Percentiles rank a stretch among this genome's conserved stretches.
These are phyloP conservation scores for Sporothrix sp. DNA, from an alignment of 2,329 filamentous ascomycete species.

Conservation along the genomic window DNA sequence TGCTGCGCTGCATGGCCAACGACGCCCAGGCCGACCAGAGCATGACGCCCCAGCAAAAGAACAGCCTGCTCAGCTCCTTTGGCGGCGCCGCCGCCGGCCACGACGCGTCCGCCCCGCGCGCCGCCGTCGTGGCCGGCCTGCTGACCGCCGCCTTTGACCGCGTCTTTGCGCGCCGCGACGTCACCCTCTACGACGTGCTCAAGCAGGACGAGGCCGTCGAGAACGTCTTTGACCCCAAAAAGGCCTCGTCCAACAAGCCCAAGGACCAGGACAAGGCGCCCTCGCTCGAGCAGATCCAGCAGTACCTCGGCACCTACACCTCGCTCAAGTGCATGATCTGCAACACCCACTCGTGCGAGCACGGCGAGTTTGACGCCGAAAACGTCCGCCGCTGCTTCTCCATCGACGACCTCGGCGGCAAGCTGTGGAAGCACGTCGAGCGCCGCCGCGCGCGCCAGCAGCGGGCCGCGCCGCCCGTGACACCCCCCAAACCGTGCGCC, in stretches of 20 bases:
- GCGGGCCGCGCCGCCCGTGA: too few species aligned
- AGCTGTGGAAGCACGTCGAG: constrained; percentile 17
- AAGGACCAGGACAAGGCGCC: constrained; percentile 28
- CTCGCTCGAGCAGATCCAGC: constrained; percentile 32
- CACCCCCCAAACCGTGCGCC: too few species aligned
- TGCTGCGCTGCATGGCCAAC: constrained; percentile 45
- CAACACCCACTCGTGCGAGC: constrained; percentile 50
- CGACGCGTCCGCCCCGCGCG: constrained; percentile 31
- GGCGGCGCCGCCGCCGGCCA: constrained; percentile 26
- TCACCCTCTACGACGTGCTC: constrained; percentile 43
- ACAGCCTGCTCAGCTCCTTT: constrained; percentile 39
- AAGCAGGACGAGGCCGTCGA: constrained; percentile 45
- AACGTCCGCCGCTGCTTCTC: constrained; percentile 46
- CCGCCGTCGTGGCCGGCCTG: constrained; percentile 34
- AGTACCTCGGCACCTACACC: constrained; percentile 43
- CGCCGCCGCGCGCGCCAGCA: constrained; percentile 20
- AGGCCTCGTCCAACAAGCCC: constrained; percentile 38
- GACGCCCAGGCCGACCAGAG: constrained; percentile 35
- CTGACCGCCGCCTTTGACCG: constrained; percentile 49
- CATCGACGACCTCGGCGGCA: constrained; percentile 28
- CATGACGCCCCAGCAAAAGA: constrained; percentile 46
- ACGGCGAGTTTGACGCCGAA: constrained; percentile 47
- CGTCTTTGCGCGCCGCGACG: constrained; percentile 39
- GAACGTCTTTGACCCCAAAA: constrained; percentile 43
- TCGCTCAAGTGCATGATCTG: constrained; percentile 50